Evolutionary conservation across 1,284 basidiomycete species (phyloP).

Genomic region (Violaceomyces palustris): DNA sequence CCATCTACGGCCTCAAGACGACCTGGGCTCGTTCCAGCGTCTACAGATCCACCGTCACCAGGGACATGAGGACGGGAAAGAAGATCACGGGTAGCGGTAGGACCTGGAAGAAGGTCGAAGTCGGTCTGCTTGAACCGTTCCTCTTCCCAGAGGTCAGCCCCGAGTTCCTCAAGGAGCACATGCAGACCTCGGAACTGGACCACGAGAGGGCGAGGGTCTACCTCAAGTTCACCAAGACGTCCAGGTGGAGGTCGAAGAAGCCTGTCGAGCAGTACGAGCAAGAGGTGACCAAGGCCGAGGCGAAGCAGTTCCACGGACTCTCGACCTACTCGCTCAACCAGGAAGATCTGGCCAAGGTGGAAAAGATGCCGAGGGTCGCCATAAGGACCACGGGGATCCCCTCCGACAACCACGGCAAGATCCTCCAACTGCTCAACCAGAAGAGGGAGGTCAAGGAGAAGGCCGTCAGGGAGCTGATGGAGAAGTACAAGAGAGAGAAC

Average conservation of each 20-base stretch:
- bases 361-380: conserved; percentile 18
- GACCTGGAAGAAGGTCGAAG: conserved; percentile 50
- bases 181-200: conserved; percentile 35
- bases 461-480: conserved; percentile 17
- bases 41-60: conserved; percentile 56
- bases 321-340: conserved; percentile 10
- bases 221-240: conserved; percentile 42
- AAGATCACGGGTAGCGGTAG: conserved; percentile 48
- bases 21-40: conserved; percentile 92
- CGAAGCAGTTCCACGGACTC: conserved; percentile 2
- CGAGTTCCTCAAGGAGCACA: conserved; percentile 29
- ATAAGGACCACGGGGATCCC: conserved; percentile 28
- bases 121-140: conserved; percentile 50
- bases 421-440: conserved; percentile 24
- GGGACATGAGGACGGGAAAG: conserved; percentile 57
- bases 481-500: conserved; percentile 15
- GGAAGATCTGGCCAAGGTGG: not conserved
- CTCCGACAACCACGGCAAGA: conserved; percentile 37
- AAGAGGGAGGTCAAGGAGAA: conserved; percentile 32
- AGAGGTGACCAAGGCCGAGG: conserved; percentile 13
- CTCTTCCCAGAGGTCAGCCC: conserved; percentile 44
- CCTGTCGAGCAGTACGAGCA: conserved; percentile 14
- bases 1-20: conserved; percentile 70
- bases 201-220: conserved; percentile 31
- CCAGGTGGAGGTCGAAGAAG: conserved; percentile 37